phyloP scores from a whole-genome alignment of 495 filamentous ascomycete species.

The Xylaria palmicola region DNA sequence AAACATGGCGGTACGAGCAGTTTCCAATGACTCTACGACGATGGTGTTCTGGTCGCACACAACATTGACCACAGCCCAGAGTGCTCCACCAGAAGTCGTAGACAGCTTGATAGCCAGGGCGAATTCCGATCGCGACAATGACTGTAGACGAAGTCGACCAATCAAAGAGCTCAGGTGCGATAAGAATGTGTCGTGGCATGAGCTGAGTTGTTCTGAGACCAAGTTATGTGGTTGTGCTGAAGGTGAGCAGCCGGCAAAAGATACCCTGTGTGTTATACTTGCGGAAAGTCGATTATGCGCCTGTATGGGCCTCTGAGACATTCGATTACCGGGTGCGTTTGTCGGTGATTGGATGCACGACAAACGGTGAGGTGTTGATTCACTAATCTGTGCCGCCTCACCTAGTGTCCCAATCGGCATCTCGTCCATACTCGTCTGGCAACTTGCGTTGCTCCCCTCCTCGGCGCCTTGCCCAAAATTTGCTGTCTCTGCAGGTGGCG shows the following conservation, averaged over 20 bases:
- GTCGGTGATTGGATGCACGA: constrained; percentile 37
- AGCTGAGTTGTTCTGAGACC: constrained; percentile 63
- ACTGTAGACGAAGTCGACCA: constrained; percentile 84
- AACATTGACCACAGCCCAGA: constrained; percentile 79
- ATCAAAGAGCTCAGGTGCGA: constrained; percentile 89
- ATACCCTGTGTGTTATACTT: constrained; percentile 55
- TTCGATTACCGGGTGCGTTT: constrained; percentile 38
- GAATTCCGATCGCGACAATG: constrained; percentile 81
- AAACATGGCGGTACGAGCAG: constrained; percentile 77
- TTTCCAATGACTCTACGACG: constrained; percentile 60
- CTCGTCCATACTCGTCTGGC: constrained; percentile 32
- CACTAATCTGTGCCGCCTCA: constrained; percentile 33
- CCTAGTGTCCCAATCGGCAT: constrained; percentile 28
- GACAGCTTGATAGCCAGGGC: constrained; percentile 69
- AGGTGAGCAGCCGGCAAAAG: constrained; percentile 45
- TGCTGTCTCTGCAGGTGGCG: constrained; percentile 65
- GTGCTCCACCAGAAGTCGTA: constrained; percentile 71
- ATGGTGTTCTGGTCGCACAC: constrained; percentile 74
- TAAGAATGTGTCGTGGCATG: constrained; percentile 81
- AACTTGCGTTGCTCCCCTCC: constrained; percentile 37
- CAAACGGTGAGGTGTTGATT: constrained; percentile 42
- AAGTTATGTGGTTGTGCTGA: constrained; percentile 48
- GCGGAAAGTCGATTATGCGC: constrained; percentile 45
- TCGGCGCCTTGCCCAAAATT: constrained; percentile 36
- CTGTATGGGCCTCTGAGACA: constrained; percentile 33